Evolutionary conservation across 169 alveolate species (phyloP), one percentile per base, ranked within the genome.

Genomic region (Plasmodium knowlesi): DNA sequence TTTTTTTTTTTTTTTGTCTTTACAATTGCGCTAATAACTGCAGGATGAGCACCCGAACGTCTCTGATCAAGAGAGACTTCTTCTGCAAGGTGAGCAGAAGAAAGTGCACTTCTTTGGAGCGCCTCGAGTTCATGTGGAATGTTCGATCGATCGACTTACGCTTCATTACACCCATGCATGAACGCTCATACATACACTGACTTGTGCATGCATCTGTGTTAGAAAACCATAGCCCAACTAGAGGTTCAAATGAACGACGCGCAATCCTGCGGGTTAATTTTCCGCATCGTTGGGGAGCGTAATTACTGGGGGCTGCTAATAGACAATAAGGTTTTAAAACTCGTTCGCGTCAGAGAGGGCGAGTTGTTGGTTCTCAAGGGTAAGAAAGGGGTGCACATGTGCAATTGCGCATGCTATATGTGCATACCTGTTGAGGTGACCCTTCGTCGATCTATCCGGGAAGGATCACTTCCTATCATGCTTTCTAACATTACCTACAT

Each of bases 241-340:
- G 94, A 89, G 54, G 88, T 89, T 53, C 94, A 89, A 81, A 89
- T 89, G 43, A 89, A 89, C 39, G 72, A 89, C 72, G 94, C 94
- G 43, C 50, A 78, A 46, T 41, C 91, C 9, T 89, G 94, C 73
- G 94, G 94, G n/a, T 43, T 89, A 19, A 80, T 89, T 43, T 89
- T 89, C 80, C 90, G 94, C 14, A 37, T 89, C 34, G 4, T 80
- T 25, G 94, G 94, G 28, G 94, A 89, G 50, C 57, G 94, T 5
- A 89, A 89, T 34, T 89, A 73, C 14, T 89, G 94, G 94, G 83
- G 83, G 34, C 73, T 89, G 30, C 30, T 89, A 81, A 89, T 89
- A 57, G 94, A 89, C n/a, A 89, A 89, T 14, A 89, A 79, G 16
- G 19, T 89, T 2, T 57, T 89, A 19, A 89, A 89, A 41, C 70